Percentiles rank a stretch among this genome's conserved stretches.
Conservation (phyloP, 495 filamentous ascomycete species). For the Talaromyces thailandensis region DNA sequence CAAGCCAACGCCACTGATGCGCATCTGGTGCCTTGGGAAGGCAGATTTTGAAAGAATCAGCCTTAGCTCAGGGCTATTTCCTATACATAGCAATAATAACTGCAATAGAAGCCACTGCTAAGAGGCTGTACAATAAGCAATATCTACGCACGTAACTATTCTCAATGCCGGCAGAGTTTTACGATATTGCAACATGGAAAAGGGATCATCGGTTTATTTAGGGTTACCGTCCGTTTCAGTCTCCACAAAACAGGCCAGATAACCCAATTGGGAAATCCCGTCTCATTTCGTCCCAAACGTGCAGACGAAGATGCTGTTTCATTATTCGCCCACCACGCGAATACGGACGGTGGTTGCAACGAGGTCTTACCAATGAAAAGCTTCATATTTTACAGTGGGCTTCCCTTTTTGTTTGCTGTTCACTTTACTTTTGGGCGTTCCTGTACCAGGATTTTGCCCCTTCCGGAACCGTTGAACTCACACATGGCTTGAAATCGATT, state of each 20-base stretch:
- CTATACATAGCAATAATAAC: not conserved
- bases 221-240: not conserved
- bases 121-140: not conserved
- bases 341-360: not conserved
- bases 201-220: not conserved
- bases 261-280: not conserved
- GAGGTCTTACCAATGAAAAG: not conserved
- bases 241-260: not conserved
- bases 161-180: not conserved
- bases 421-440: not conserved
- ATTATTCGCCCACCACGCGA: not conserved
- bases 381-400: not conserved
- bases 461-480: not conserved
- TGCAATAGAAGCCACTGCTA: not conserved
- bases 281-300: not conserved
- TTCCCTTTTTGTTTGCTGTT: not conserved
- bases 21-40: not conserved
- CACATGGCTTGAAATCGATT: not conserved
- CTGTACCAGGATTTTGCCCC: not conserved
- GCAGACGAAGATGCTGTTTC: not conserved
- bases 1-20: not conserved
- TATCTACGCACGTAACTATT: no score
- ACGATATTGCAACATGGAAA: not conserved
- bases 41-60: not conserved
- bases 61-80: not conserved